Evolutionary conservation across 176 grass and related monocot genomes (phyloP), one percentile per base, ranked within the genome.

Genomic region (Thalia dealbata): DNA sequence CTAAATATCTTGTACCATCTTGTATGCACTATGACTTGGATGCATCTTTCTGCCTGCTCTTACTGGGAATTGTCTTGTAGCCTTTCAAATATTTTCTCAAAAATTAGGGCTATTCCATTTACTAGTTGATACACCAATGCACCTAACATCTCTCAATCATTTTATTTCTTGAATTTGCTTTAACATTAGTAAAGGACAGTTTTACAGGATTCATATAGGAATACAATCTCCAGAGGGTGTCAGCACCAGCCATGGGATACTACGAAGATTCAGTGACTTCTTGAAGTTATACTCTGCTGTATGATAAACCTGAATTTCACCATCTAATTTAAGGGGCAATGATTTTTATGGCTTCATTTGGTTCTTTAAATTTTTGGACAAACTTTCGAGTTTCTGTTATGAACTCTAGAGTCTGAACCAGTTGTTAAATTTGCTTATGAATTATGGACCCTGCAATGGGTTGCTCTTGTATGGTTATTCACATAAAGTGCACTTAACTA

Each of bases 121-220:
- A 11, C 78, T 22, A 19, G 74, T 7, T n/a, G 58, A 28, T 2
- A 23, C 58, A 42, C 63, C 45, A 48, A 50, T 67, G 61, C 30
- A 80, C 77, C 11, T 75, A 54, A 78, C n/a, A 23, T 80, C 14
- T 30, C 79, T 77, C n/a, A 18, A 3, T 51, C 23, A 10, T 70
- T 71, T 21, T 73, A 0, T 75, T 80, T 50, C 42, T 24, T 73
- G 35, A 50, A 25, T 54, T 28, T 73, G 82, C 79, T 69, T 88
- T 92, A 88, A 86, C 88, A 82, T 69, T 76, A 75, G 84, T 91
- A 88, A 91, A 92, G 80, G 79, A 88, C 95, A 99, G 95, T 95
- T 93, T 99, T 99, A 93, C 83, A 99, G 95, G 85, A 84, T 99
- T 82, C 88, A 99, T 87, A 75, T 95, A 52, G 95, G 95, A 70